These are phyloP conservation scores for Mollisiaceae sp. DNA, from an alignment of 2,329 filamentous ascomycete genomes.

Conservation along the genomic window DNA sequence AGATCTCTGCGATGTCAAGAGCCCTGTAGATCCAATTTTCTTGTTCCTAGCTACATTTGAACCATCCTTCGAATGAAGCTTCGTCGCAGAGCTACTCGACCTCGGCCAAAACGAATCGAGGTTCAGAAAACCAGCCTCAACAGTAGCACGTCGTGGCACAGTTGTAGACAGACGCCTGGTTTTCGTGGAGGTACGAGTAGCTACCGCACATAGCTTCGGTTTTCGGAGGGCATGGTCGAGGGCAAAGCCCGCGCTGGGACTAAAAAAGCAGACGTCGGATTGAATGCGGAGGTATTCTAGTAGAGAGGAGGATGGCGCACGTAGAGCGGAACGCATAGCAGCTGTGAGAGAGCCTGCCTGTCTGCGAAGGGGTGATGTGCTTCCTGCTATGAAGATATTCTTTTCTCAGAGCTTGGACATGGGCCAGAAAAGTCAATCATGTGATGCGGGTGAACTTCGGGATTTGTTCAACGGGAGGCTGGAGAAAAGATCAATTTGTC, in stretches of 20 bases:
- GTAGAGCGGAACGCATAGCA: conserved; percentile 42
- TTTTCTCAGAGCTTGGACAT: neutral
- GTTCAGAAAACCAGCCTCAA: conserved; percentile 36
- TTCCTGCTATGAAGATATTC: neutral
- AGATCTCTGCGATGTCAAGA: conserved; percentile 26
- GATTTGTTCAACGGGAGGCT: neutral
- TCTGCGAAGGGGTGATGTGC: neutral
- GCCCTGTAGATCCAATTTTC: conserved; percentile 19
- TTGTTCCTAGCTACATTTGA: conserved; percentile 11
- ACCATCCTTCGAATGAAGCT: neutral
- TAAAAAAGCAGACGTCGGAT: conserved; percentile 63
- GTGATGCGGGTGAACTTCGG: conserved; percentile 1
- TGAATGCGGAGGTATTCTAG: conserved; percentile 77
- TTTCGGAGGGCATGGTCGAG: conserved; percentile 35
- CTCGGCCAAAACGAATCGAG: conserved; percentile 38
- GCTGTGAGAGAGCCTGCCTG: conserved; percentile 26
- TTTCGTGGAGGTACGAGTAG: conserved; percentile 20
- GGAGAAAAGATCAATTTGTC: too few relatives aligned
- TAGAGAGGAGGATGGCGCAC: conserved; percentile 59
- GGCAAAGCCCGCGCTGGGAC: conserved; percentile 44
- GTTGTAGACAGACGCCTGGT: conserved; percentile 32
- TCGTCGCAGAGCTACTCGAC: conserved; percentile 19
- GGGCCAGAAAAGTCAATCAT: neutral
- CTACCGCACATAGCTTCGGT: conserved; percentile 17
- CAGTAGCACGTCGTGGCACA: conserved; percentile 24